Base-by-base conservation (phyloP, 2,329 filamentous ascomycete species). In the Aspergillus japonicus region DNA sequence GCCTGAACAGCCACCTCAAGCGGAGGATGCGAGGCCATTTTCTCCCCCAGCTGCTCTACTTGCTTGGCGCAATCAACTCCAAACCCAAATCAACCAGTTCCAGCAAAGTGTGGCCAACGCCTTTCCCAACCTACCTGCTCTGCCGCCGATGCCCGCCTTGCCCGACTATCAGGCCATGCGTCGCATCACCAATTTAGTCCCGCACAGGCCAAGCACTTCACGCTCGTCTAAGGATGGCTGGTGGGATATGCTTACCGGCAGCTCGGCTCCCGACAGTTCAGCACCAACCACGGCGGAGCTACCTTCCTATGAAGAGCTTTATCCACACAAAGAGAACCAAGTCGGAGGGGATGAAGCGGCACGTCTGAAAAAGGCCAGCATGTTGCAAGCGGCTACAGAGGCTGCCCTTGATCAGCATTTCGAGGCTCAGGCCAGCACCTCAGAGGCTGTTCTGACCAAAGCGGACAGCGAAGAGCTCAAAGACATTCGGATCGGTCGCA, bases 251-350 rank as follows among this genome's bases (percentile, higher is more conserved):
- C 82, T 88, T 49, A 85, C 86, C 33, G 79, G 79, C 8, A 76
- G 77, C 54, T 73, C 76, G 44, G 67, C 78, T 16, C 23, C 48
- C 14, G 23, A 24, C 29, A 16, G 8, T 23, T 24, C 53, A 16
- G 26, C 53, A n/a, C 78, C 76, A 21, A 77, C 77, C 44, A 75
- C 84, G 10, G 78, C 81, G 4, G 80, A 84, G 33, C 90, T 90
- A 8, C 91, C 91, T 10, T 85, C 91, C 0, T 95, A 95, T 65
- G 87, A 92, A 56, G 91, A 93, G 51, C 85, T 95, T 29, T 95
- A 87, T 72, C 90, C 89, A 5, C 71, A 73, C 47, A 71, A 76
- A 24, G 73, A 73, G 33, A 60, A 65, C 31, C 66, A 66, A 23
- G 73, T 7, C 39, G 16, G 72, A 16, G 60, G 60, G 57, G 73